Evolutionary conservation across 805 yeast genomes (phyloP).

Genomic region (Hyphopichia homilentoma): DNA sequence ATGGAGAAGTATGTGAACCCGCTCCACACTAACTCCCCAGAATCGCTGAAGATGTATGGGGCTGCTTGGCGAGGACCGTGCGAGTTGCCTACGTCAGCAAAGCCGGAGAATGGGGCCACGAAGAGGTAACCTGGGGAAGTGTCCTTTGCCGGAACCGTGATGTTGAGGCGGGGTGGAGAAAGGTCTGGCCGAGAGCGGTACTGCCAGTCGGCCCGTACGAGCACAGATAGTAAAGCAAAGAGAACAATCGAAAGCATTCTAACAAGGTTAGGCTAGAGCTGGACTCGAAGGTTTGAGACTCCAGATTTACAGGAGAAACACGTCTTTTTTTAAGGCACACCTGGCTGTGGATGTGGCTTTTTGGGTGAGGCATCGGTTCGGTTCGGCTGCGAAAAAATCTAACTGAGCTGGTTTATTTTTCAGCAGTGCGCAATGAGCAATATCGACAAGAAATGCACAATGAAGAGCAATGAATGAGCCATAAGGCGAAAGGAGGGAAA

Average conservation of each 20-base stretch:
- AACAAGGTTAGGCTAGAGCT: no score
- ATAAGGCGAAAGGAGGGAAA: no score
- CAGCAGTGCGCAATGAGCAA: no score
- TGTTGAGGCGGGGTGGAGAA: constrained; percentile 28
- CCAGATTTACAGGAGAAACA: no score
- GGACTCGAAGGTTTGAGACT: no score
- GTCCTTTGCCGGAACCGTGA: constrained; percentile 21
- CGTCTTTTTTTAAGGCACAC: neutral
- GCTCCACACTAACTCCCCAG: constrained; percentile 38
- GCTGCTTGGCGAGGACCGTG: constrained; percentile 30
- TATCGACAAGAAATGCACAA: no score
- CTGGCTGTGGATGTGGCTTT: neutral
- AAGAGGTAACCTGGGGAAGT: constrained; percentile 27
- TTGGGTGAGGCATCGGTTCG: no score
- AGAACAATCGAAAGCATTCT: neutral
- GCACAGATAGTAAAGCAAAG: constrained; percentile 4
- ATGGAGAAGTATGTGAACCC: constrained; percentile 30
- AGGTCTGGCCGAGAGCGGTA: constrained; percentile 34
- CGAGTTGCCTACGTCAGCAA: constrained; percentile 11
- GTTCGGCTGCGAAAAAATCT: no score
- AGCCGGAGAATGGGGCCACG: constrained; percentile 27
- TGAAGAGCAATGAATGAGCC: no score
- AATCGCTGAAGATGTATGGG: constrained; percentile 28
- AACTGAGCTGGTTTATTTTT: no score
- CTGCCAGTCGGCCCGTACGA: constrained; percentile 26